Evolutionary conservation across 441 rosid genomes (phyloP).

Genomic region (Metrosideros polymorpha): DNA sequence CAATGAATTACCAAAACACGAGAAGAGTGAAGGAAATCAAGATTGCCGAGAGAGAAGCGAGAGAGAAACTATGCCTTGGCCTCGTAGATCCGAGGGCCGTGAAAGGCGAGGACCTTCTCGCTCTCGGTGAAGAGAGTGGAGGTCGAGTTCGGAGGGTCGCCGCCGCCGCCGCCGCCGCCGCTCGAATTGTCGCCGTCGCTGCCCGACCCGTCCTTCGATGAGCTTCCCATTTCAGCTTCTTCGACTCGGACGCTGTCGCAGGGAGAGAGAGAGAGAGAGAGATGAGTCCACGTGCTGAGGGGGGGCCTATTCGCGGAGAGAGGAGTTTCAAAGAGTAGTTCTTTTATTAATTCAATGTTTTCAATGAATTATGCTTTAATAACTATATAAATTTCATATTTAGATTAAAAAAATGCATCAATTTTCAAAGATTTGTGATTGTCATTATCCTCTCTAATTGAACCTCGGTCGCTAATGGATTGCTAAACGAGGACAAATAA

Average conservation of each 20-base stretch:
- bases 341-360: neutral
- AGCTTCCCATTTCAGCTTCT: conserved; percentile 52
- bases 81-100: conserved; percentile 97
- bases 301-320: too few species aligned
- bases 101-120: conserved; percentile 94
- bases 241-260: neutral
- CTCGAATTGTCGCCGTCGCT: neutral
- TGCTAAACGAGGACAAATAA: neutral
- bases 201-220: conserved; percentile 62
- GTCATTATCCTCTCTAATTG: neutral
- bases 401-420: neutral
- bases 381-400: neutral
- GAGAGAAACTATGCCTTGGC: conserved; percentile 59
- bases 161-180: conserved; percentile 75
- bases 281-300: neutral
- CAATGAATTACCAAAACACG: neutral
- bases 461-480: neutral
- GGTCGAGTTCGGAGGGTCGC: conserved; percentile 56
- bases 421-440: neutral
- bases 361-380: too few species aligned
- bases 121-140: conserved; percentile 71
- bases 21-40: neutral
- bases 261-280: neutral
- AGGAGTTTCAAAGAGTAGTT: neutral
- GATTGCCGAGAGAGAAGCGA: neutral